Conservation (phyloP, 768 basidiomycete species). For the Phylloporus sp. region DNA sequence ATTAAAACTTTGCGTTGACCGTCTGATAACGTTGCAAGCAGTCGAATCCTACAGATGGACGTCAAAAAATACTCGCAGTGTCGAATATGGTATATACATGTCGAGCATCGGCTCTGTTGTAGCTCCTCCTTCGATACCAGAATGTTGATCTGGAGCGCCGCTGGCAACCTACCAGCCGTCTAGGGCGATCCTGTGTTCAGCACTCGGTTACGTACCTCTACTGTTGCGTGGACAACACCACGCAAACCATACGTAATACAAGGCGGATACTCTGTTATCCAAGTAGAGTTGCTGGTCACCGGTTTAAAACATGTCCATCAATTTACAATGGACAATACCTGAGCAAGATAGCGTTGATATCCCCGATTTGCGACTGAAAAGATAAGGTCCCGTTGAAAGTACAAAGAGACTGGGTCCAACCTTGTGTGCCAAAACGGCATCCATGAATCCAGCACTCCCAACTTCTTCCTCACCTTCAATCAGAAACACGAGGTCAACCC, state of each 20-base stretch:
- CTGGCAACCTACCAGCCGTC: slow-evolving; percentile 54
- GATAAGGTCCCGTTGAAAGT: slow-evolving; percentile 1
- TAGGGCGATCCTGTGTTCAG: not conserved
- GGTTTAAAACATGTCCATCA: not conserved
- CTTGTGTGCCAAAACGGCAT: slow-evolving; percentile 74
- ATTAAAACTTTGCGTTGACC: slow-evolving; percentile 58
- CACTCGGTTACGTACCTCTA: slow-evolving; percentile 50
- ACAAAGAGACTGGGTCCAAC: slow-evolving; percentile 33
- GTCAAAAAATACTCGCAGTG: not conserved
- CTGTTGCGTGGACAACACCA: slow-evolving; percentile 85
- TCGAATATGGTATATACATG: slow-evolving; percentile 49
- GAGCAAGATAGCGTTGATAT: slow-evolving; percentile 85
- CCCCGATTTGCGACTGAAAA: slow-evolving; percentile 70
- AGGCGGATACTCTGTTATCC: slow-evolving; percentile 89
- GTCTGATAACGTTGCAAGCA: slow-evolving; percentile 70
- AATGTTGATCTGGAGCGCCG: slow-evolving; percentile 78
- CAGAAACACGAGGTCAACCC: slow-evolving; percentile 82
- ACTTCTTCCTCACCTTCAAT: slow-evolving; percentile 97
- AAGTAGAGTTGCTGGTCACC: slow-evolving; percentile 81
- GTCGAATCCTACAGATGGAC: slow-evolving; percentile 53
- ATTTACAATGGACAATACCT: slow-evolving; percentile 44
- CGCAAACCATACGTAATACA: slow-evolving; percentile 95
- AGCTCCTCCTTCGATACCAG: slow-evolving; percentile 91
- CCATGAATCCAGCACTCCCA: slow-evolving; percentile 83
- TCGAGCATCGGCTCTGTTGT: slow-evolving; percentile 89